phyloP scores from a whole-genome alignment of 2,329 filamentous ascomycete species.

The Colletotrichum gigasporum region DNA sequence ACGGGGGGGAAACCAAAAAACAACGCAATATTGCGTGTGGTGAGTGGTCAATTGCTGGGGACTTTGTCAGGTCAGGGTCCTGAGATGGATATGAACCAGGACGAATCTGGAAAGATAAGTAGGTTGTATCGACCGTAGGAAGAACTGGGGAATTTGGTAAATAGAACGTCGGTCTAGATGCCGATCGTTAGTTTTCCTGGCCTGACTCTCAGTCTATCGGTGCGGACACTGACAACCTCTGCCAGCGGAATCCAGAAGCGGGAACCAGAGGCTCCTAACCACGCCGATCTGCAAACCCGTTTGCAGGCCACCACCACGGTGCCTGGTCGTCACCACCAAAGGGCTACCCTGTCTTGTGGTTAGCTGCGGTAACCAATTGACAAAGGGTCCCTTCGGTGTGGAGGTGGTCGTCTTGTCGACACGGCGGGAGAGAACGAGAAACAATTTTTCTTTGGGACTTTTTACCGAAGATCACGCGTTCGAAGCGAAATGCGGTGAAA shows the following conservation, averaged over 20 bases:
- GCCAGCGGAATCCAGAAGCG: neutral
- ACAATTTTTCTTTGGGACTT: neutral
- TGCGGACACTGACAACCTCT: neutral
- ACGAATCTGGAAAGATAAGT: neutral
- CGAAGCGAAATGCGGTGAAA: constrained; percentile 26
- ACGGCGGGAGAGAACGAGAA: neutral
- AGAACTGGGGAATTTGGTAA: constrained; percentile 3
- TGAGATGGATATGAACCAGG: neutral
- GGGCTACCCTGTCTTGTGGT: neutral
- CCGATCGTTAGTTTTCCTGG: constrained; percentile 23
- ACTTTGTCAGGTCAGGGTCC: neutral
- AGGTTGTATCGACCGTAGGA: neutral
- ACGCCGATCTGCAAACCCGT: neutral
- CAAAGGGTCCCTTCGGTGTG: neutral
- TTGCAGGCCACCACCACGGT: neutral
- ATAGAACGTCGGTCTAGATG: constrained; percentile 21
- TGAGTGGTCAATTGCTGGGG: neutral
- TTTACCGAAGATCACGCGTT: neutral
- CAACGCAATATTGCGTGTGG: constrained; percentile 5
- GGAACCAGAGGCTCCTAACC: neutral
- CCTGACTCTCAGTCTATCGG: constrained; percentile 17
- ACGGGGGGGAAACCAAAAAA: neutral
- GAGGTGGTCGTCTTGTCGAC: no score
- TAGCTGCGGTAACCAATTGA: neutral
- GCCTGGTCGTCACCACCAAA: neutral